Evolutionary conservation across 441 rosid species (phyloP).

Genomic region (Arabidopsis lyrata): DNA sequence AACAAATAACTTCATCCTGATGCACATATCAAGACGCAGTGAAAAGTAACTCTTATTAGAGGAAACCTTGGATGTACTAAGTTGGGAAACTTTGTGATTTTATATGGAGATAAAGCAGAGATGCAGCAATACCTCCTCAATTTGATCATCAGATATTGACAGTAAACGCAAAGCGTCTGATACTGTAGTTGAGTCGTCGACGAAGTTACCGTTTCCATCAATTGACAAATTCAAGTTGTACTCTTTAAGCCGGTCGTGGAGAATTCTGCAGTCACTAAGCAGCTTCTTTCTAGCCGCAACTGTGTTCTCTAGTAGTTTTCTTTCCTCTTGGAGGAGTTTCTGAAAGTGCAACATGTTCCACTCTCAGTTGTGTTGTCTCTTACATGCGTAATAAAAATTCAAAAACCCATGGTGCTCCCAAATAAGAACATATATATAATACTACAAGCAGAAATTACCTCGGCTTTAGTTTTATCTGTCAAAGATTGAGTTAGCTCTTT

Average conservation of each 20-base stretch:
- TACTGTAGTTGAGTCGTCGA: slow-evolving; percentile 55
- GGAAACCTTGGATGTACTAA: slow-evolving; percentile 3
- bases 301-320: slow-evolving; percentile 52
- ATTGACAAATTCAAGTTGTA: slow-evolving; percentile 61
- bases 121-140: slow-evolving; percentile 70
- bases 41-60: background rate
- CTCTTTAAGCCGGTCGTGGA: slow-evolving; percentile 71
- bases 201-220: slow-evolving; percentile 59
- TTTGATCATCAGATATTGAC: slow-evolving; percentile 69
- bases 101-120: slow-evolving; percentile 23
- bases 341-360: slow-evolving; percentile 44
- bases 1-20: slow-evolving; percentile 21
- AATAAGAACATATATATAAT: background rate
- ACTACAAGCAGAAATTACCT: slow-evolving; percentile 58
- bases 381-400: slow-evolving; percentile 7
- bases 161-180: slow-evolving; percentile 71
- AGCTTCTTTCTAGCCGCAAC: slow-evolving; percentile 65
- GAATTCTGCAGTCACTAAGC: slow-evolving; percentile 70
- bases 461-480: slow-evolving; percentile 74
- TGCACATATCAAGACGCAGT: slow-evolving; percentile 19
- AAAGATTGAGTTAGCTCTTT: slow-evolving; percentile 65
- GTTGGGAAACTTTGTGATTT: background rate
- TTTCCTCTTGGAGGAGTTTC: slow-evolving; percentile 77
- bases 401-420: slow-evolving; percentile 23
- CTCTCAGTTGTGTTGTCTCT: slow-evolving; percentile 27